phyloP scores from a whole-genome alignment of 2,329 filamentous ascomycete genomes.

The Fusarium praegraminearum region DNA sequence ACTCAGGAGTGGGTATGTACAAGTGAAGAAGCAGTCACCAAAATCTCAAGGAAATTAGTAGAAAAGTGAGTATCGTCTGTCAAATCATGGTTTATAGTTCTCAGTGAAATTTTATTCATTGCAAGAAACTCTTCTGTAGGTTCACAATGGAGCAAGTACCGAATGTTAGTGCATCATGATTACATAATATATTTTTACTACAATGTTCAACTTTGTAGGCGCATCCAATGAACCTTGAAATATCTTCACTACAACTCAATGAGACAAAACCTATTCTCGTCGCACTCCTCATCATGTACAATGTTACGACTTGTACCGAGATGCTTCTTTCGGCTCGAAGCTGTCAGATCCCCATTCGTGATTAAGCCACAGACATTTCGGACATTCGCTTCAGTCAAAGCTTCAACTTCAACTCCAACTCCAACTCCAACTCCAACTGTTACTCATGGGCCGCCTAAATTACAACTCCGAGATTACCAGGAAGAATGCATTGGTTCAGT shows the following conservation, averaged over 20 bases:
- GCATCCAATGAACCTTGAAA: not conserved
- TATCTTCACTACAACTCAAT: constrained; percentile 18
- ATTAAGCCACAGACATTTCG: constrained; percentile 30
- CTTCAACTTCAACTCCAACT: constrained; percentile 38
- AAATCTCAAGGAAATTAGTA: not conserved
- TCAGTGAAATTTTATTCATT: not conserved
- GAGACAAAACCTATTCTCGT: constrained; percentile 9
- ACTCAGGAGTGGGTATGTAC: constrained; percentile 9
- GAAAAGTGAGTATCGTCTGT: constrained; percentile 4
- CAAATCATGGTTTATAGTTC: constrained; percentile 15
- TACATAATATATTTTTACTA: constrained; percentile 33
- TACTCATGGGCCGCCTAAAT: constrained; percentile 42
- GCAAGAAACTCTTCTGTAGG: not conserved
- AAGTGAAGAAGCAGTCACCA: not conserved
- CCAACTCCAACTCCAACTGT: constrained; percentile 37
- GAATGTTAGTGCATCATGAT: constrained; percentile 24
- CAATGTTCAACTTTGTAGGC: not conserved
- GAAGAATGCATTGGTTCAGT: constrained; percentile 92
- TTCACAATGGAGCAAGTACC: not conserved
- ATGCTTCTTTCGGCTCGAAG: constrained; percentile 45
- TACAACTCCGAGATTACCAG: constrained; percentile 85
- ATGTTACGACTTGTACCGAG: constrained; percentile 52
- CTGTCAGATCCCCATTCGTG: constrained; percentile 18
- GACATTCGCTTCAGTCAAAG: constrained; percentile 41
- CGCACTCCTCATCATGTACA: constrained; percentile 51